Evolutionary conservation across 371 early-diverging fungal genomes (phyloP).

Genomic region (Mortierella sp.): DNA sequence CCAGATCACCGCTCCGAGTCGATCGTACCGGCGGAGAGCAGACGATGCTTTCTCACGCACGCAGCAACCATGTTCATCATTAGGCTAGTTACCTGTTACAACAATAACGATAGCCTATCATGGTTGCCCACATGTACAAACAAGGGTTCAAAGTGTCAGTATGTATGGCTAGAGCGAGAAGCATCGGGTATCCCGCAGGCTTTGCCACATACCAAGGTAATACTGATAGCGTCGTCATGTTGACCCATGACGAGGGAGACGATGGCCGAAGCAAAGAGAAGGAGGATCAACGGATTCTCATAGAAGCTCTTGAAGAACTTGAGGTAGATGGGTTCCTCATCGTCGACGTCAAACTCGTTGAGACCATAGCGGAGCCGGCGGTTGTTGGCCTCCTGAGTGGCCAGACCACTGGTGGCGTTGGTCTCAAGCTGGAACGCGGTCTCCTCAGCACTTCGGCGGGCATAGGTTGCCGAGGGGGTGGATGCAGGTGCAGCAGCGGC

Average conservation of each 20-base stretch:
- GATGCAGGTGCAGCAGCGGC: no score
- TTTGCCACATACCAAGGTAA: constrained; percentile 78
- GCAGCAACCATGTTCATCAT: neutral
- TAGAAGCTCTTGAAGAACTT: constrained; percentile 74
- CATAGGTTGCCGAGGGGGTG: constrained; percentile 71
- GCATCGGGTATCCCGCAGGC: neutral
- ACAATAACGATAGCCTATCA: constrained; percentile 86
- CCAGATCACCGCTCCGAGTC: neutral
- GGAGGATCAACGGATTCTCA: constrained; percentile 85
- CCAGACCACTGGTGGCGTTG: constrained; percentile 61
- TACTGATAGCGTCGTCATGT: constrained; percentile 93
- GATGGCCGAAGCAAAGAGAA: constrained; percentile 88
- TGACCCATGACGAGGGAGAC: constrained; percentile 90
- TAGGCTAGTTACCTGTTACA: constrained; percentile 72
- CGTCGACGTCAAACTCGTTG: constrained; percentile 72
- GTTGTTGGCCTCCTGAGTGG: constrained; percentile 58
- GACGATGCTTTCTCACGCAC: no score
- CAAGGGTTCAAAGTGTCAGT: constrained; percentile 5
- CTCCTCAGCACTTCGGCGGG: constrained; percentile 66
- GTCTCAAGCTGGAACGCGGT: constrained; percentile 66
- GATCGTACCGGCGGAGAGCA: neutral
- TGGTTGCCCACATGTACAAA: constrained; percentile 8
- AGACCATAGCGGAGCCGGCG: constrained; percentile 71
- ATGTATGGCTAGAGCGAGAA: constrained; percentile 1
- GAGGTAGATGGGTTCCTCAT: constrained; percentile 66